Conservation (phyloP, 1,284 basidiomycete species). For the Microstroma glucosiphilum region DNA sequence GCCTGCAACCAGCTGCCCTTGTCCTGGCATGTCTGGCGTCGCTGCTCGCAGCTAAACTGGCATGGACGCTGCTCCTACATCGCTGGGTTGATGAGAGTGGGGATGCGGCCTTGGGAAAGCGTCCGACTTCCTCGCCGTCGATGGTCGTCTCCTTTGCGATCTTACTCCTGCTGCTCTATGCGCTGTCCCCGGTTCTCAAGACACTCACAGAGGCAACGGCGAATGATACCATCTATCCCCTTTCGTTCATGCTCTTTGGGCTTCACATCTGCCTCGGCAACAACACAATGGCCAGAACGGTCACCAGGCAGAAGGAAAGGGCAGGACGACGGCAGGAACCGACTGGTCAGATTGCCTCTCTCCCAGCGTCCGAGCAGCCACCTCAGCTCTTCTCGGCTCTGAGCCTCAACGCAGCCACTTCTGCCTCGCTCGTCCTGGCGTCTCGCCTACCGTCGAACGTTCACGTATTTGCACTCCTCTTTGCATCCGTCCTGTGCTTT, state of each 20-base stretch:
- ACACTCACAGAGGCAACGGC: slow-evolving; percentile 91
- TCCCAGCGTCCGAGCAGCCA: slow-evolving; percentile 26
- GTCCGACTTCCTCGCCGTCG: neutral
- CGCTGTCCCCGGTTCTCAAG: slow-evolving; percentile 81
- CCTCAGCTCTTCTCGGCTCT: slow-evolving; percentile 65
- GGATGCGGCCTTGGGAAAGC: neutral
- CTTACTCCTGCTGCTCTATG: slow-evolving; percentile 77
- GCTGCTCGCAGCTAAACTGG: neutral
- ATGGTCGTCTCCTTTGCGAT: slow-evolving; percentile 51
- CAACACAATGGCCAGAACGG: slow-evolving; percentile 53
- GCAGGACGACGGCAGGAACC: neutral
- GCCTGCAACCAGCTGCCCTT: neutral
- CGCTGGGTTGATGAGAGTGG: neutral
- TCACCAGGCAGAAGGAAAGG: slow-evolving; percentile 16
- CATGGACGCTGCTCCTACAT: neutral
- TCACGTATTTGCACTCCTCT: slow-evolving; percentile 83
- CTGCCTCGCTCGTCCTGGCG: slow-evolving; percentile 85
- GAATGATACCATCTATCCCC: slow-evolving; percentile 91
- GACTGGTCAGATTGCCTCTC: slow-evolving; percentile 26
- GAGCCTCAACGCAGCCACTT: slow-evolving; percentile 90
- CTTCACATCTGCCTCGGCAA: slow-evolving; percentile 65
- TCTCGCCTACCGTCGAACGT: slow-evolving; percentile 76
- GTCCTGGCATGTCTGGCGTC: neutral
- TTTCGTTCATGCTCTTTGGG: slow-evolving; percentile 64
- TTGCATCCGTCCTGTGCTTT: slow-evolving; percentile 61